Evolutionary conservation across 2,329 filamentous ascomycete species (phyloP), one percentile per base, ranked within the genome.

Genomic region (Fusarium longipes): DNA sequence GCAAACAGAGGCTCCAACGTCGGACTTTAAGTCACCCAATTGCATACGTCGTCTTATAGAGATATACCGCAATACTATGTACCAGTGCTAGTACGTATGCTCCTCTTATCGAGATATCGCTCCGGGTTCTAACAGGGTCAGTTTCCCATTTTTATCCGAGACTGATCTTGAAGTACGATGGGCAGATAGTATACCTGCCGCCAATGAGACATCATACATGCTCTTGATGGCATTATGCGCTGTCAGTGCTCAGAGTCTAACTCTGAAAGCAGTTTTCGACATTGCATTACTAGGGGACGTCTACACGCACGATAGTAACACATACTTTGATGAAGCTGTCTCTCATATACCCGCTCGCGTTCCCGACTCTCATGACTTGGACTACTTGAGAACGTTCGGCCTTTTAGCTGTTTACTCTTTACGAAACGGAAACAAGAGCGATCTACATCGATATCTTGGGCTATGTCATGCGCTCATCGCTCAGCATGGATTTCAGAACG

Each of bases 51-150:
- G 33, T 0, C 8, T 55, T 1, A 50, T 50, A 55, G 44, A 50
- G 4, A 55, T 55, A 5, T 55, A 50, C 32, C 52, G 44, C 0
- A 27, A 55, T n/a, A 55, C 44, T 2, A 55, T 55, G 44, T 55
- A 55, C 3, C 44, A 55, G 8, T 55, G 33, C 17, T 55, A 50
- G 52, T 55, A 51, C 9, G 44, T 5, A 2, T 10, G n/a, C n/a
- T 9, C 9, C 1, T 0, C 3, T 29, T 17, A 1, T 6, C 8
- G 12, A 1, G n/a, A 15, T 17, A 0, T 3, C 8, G 18, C 20
- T 25, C 11, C 52, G n/a, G 25, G 25, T 25, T 25, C 51, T 0
- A 55, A 50, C 0, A 5, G 15, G 1, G 1, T 1, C 6, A 51
- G 53, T 14, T 56, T 56, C n/a, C 53, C 44, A 1, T 56, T 52